Conservation (phyloP, 768 basidiomycete genomes). For the Russula abietina region DNA sequence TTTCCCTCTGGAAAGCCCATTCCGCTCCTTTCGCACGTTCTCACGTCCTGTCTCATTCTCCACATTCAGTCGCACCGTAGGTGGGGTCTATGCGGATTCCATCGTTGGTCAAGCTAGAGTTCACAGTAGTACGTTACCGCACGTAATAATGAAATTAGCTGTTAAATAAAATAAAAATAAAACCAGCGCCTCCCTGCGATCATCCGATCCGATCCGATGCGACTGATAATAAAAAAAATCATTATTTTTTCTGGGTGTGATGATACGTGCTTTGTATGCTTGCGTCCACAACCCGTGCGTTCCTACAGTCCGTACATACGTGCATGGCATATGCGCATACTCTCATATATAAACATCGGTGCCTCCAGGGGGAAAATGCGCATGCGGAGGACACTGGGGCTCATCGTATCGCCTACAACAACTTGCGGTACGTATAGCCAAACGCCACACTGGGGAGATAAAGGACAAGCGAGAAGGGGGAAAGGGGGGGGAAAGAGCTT, state of each 20-base stretch:
- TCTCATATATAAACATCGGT: too few species aligned
- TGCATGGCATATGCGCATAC: neutral
- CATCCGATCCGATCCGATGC: neutral
- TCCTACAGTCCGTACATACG: neutral
- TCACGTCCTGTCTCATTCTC: neutral
- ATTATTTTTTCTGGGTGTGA: neutral
- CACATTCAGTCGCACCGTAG: neutral
- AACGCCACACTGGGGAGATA: too few species aligned
- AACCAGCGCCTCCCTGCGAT: neutral
- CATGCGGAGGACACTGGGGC: too few species aligned
- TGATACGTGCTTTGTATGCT: neutral
- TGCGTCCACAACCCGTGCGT: too few species aligned
- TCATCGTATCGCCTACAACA: too few species aligned
- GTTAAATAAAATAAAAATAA: neutral
- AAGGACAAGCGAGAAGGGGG: too few species aligned
- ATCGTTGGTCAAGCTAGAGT: neutral
- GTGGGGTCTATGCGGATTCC: constrained; percentile 2
- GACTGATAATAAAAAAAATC: neutral
- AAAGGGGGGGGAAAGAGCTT: too few species aligned
- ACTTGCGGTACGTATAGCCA: too few species aligned
- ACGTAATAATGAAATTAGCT: constrained; percentile 2
- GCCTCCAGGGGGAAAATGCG: too few species aligned
- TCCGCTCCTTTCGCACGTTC: neutral
- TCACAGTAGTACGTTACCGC: constrained; percentile 8
- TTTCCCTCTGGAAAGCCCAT: neutral